These are phyloP conservation scores for Tylopilus felleus DNA, from an alignment of 768 basidiomycete species.

Conservation along the genomic window DNA sequence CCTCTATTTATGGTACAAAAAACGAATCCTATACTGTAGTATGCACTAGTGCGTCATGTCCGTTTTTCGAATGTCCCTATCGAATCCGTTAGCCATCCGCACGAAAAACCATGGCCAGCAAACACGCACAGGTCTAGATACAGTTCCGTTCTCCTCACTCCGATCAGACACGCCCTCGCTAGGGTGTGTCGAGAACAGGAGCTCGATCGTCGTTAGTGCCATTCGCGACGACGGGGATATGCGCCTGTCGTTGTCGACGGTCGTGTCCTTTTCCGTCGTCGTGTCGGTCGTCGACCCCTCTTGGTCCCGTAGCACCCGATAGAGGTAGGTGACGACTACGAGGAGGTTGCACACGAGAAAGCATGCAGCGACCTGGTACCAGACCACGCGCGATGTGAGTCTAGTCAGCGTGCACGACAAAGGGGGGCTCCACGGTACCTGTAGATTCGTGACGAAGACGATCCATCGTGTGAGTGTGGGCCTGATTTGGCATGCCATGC, in stretches of 20 bases:
- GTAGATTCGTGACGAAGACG: neutral
- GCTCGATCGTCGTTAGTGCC: slow-evolving; percentile 15
- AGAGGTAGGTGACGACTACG: slow-evolving; percentile 25
- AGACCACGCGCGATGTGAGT: no score
- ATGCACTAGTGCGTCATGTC: neutral
- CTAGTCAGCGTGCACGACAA: no score
- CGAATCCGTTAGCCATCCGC: neutral
- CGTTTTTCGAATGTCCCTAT: neutral
- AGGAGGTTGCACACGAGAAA: slow-evolving; percentile 24
- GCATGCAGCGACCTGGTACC: slow-evolving; percentile 17
- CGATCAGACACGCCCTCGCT: no score
- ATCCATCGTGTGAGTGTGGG: neutral
- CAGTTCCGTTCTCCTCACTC: neutral
- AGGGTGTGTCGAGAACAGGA: neutral
- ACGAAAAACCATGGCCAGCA: neutral
- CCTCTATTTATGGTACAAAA: no score
- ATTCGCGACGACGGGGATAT: neutral
- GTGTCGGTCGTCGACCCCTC: neutral
- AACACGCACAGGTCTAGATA: neutral
- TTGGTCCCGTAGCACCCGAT: slow-evolving; percentile 14
- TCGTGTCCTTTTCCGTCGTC: neutral
- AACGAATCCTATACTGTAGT: no score
- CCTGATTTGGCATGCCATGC: neutral
- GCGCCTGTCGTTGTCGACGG: neutral
- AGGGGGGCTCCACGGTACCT: slow-evolving; percentile 5